A percentile compares a stretch with the other conserved stretches of the same genome.
Conservation (phyloP, 1,284 basidiomycete genomes). For the Ustilago tritici region DNA sequence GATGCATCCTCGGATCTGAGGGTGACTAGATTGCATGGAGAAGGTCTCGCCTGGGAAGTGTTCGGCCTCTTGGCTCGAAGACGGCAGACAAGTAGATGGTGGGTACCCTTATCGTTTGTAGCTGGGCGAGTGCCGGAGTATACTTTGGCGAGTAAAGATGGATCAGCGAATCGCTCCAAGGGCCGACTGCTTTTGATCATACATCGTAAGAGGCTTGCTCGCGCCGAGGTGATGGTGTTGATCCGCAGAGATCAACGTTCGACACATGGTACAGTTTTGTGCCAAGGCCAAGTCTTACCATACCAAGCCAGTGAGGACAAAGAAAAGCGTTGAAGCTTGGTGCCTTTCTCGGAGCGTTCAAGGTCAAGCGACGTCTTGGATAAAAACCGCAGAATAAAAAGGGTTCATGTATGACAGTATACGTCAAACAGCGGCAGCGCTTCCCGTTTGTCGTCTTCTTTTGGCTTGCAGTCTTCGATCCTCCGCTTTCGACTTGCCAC, state of each 20-base stretch:
- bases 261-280: conserved; percentile 2
- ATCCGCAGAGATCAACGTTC: neutral
- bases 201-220: neutral
- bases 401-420: conserved; percentile 4
- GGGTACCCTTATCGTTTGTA: neutral
- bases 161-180: neutral
- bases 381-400: neutral
- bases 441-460: conserved; percentile 1
- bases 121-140: neutral
- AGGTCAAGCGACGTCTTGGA: neutral
- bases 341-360: neutral
- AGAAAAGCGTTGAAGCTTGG: neutral
- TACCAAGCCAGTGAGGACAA: neutral
- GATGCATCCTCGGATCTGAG: conserved; percentile 1
- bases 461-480: neutral
- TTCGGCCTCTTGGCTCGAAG: conserved; percentile 2
- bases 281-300: conserved; percentile 3
- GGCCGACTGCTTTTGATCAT: neutral
- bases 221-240: neutral
- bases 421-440: conserved; percentile 3
- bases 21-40: neutral
- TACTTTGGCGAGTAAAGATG: neutral
- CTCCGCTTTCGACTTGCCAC: conserved; percentile 3
- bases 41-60: neutral
- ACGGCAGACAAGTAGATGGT: neutral